Evolutionary conservation across 192 early-diverging fungal genomes (phyloP).

Genomic region (Backusella mclennaniae): DNA sequence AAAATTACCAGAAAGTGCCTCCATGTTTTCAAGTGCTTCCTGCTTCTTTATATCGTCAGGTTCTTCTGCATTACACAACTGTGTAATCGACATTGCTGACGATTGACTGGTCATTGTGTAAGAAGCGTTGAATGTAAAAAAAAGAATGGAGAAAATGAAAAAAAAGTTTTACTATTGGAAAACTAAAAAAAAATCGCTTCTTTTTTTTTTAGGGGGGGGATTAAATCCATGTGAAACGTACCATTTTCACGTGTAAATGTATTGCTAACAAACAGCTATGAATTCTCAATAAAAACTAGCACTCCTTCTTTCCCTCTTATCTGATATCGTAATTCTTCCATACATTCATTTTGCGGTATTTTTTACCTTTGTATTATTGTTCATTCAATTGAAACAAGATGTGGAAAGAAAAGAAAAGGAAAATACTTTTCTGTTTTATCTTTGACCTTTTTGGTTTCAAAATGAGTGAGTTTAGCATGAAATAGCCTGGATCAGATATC

Average conservation of each 20-base stretch:
- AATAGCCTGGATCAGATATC: no score
- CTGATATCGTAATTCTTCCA: no score
- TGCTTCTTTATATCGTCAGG: background rate
- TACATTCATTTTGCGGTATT: no score
- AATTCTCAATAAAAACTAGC: background rate
- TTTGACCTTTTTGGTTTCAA: no score
- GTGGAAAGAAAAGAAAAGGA: no score
- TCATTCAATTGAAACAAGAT: no score
- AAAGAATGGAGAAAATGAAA: background rate
- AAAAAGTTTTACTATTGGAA: background rate
- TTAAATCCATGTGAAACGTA: background rate
- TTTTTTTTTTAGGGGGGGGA: background rate
- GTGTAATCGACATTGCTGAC: slow-evolving; percentile 19
- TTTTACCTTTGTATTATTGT: no score
- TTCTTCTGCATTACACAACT: slow-evolving; percentile 1
- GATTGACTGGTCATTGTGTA: slow-evolving; percentile 10
- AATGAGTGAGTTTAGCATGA: no score
- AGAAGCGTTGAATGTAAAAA: background rate
- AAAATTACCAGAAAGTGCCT: background rate
- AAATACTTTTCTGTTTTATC: no score
- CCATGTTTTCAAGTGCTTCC: slow-evolving; percentile 1
- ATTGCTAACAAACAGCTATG: background rate
- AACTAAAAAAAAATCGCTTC: background rate
- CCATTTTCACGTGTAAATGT: background rate
- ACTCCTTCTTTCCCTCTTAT: background rate